Evolutionary conservation across 192 early-diverging fungal species (phyloP).

Genomic region (Coemansia sp.): DNA sequence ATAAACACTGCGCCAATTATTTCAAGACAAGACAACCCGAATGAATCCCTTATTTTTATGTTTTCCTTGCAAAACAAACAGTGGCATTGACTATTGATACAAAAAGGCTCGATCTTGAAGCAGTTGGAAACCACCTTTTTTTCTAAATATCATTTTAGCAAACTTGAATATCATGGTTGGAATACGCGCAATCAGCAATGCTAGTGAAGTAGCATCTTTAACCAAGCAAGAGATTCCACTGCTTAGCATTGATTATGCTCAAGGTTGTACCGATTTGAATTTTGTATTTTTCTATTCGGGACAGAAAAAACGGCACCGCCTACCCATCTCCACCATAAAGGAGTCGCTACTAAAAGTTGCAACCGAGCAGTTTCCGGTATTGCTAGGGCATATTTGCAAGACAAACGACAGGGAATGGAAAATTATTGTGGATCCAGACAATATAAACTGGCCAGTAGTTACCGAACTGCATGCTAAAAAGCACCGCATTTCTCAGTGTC

Average conservation of each 20-base stretch:
- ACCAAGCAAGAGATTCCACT: constrained; percentile 18
- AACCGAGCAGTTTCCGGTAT: constrained; percentile 19
- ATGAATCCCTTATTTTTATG: no score
- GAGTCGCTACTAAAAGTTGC: constrained; percentile 14
- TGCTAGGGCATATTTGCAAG: constrained; percentile 16
- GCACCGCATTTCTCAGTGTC: constrained; percentile 1
- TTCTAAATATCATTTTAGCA: no score
- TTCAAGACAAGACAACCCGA: no score
- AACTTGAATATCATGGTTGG: no score
- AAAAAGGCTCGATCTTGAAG: no score
- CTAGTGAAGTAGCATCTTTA: no score
- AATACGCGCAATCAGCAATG: no score
- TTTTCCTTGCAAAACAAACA: no score
- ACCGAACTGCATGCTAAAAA: constrained; percentile 9
- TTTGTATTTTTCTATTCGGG: constrained; percentile 32
- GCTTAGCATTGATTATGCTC: constrained; percentile 34
- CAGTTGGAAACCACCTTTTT: no score
- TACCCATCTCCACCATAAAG: constrained; percentile 4
- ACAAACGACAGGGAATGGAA: constrained; percentile 1
- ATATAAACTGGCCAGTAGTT: constrained; percentile 35
- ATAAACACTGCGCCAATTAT: no score
- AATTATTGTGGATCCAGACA: constrained; percentile 17
- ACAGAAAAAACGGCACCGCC: constrained; percentile 4
- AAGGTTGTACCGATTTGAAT: constrained; percentile 34
- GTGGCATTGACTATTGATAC: no score